These are phyloP conservation scores for Umbelopsis sp. DNA, from an alignment of 371 early-diverging fungal genomes.

Conservation along the genomic window DNA sequence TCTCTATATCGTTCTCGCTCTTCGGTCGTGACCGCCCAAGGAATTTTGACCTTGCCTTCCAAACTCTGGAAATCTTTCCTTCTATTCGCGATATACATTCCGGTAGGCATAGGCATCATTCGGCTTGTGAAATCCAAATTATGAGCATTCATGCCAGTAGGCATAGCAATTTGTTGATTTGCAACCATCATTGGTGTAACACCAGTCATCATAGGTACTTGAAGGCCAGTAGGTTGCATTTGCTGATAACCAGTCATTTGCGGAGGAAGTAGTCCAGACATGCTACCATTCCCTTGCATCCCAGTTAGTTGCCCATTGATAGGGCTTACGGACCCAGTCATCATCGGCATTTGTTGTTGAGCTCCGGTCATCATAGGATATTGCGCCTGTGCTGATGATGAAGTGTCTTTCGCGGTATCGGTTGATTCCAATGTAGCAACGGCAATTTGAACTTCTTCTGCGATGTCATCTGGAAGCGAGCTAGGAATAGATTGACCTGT, in stretches of 20 bases:
- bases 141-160: slow-evolving; percentile 45
- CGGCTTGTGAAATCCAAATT: slow-evolving; percentile 45
- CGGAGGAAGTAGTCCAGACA: neutral
- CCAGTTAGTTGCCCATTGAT: slow-evolving; percentile 23
- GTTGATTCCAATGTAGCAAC: slow-evolving; percentile 32
- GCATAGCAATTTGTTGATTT: slow-evolving; percentile 38
- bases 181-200: slow-evolving; percentile 26
- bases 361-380: slow-evolving; percentile 22
- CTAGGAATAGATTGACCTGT: slow-evolving; percentile 48
- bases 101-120: slow-evolving; percentile 51
- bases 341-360: slow-evolving; percentile 19
- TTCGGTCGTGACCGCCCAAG: slow-evolving; percentile 81
- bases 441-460: slow-evolving; percentile 41
- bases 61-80: slow-evolving; percentile 34
- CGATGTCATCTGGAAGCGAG: slow-evolving; percentile 40
- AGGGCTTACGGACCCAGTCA: slow-evolving; percentile 15
- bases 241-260: slow-evolving; percentile 25
- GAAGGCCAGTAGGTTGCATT: slow-evolving; percentile 28
- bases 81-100: slow-evolving; percentile 22
- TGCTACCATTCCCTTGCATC: slow-evolving; percentile 3
- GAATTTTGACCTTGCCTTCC: slow-evolving; percentile 43
- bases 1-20: slow-evolving; percentile 83
- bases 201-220: slow-evolving; percentile 44
- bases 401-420: neutral
- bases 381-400: slow-evolving; percentile 14